Base-by-base conservation (phyloP, 2,329 filamentous ascomycete species). In the Xylariales sp. region DNA sequence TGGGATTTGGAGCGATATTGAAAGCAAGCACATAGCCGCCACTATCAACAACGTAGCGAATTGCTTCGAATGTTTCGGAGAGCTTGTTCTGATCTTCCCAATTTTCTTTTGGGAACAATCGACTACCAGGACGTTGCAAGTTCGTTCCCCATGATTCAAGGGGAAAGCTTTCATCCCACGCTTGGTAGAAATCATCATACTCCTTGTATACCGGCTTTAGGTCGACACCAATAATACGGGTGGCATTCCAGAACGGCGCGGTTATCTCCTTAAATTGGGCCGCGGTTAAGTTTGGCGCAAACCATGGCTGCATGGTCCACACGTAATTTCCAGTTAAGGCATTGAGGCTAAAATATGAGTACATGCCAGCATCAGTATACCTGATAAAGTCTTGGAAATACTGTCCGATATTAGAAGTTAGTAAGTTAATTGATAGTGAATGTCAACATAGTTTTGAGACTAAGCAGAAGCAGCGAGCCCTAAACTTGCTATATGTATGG, bases 91-190 rank as follows among this genome's bases (percentile, higher is more conserved):
- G 70, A 77, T 79, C 73, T 45, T 73, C 74, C 75, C 78, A 83
- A 65, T 81, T 81, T 36, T 76, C 74, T 23, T 76, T 76, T 0
- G 83, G 82, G 46, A 84, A 80, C 5, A 84, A 76, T 12, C 83
- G 80, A 28, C 78, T 81, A 3, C 77, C 82, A 0, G 69, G 65
- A 16, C 79, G 79, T 36, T 74, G 74, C 8, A 78, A 69, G 68
- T 76, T 76, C 5, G 74, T 74, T 1, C 72, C 72, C 50, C 77
- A 77, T 32, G 80, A 69, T 52, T 75, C 74, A 14, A 74, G 68
- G 9, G 74, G 73, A 52, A 76, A 75, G 5, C 53, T 72, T 16
- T 68, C 68, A 50, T 75, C 69, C 74, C 74, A 76, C 5, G 74
- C 74, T n/a, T 74, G 71, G 56, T 81, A 80, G 34, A 78, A 76